Percentiles rank a stretch among this genome's conserved stretches.
Conservation (phyloP, 768 basidiomycete genomes). For the Russula virescens region DNA sequence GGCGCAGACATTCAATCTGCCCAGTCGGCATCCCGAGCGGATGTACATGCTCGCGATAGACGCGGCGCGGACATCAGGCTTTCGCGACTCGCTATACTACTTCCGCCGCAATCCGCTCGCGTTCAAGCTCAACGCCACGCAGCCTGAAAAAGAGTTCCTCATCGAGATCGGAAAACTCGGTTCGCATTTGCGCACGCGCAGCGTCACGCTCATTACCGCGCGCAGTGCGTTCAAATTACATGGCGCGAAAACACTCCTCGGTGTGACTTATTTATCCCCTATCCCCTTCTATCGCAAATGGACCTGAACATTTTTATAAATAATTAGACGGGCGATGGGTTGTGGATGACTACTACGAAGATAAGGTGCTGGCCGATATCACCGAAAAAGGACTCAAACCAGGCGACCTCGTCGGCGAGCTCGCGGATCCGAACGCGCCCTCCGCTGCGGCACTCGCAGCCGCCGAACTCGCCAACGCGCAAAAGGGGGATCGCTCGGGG, state of each 20-base stretch:
- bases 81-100: conserved; percentile 96
- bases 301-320: not conserved
- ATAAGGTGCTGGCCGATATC: conserved; percentile 69
- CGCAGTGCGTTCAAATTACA: conserved; percentile 92
- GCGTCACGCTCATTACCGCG: conserved; percentile 89
- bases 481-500: conserved; percentile 44
- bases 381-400: conserved; percentile 76
- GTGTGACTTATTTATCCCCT: conserved; percentile 42
- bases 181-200: conserved; percentile 81
- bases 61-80: conserved; percentile 92
- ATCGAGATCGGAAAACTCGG: conserved; percentile 86
- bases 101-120: conserved; percentile 89
- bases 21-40: conserved; percentile 75
- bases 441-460: conserved; percentile 42
- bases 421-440: conserved; percentile 57
- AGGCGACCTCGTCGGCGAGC: conserved; percentile 76
- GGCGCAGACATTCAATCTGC: conserved; percentile 81
- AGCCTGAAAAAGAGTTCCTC: conserved; percentile 87
- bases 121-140: conserved; percentile 84
- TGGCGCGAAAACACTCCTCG: conserved; percentile 83
- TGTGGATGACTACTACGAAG: conserved; percentile 94
- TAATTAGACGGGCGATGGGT: conserved; percentile 83
- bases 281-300: not conserved
- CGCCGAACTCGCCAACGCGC: conserved; percentile 34
- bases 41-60: conserved; percentile 97